Base-by-base conservation (phyloP, 805 yeast genomes). In the Candida ipomoeae region DNA sequence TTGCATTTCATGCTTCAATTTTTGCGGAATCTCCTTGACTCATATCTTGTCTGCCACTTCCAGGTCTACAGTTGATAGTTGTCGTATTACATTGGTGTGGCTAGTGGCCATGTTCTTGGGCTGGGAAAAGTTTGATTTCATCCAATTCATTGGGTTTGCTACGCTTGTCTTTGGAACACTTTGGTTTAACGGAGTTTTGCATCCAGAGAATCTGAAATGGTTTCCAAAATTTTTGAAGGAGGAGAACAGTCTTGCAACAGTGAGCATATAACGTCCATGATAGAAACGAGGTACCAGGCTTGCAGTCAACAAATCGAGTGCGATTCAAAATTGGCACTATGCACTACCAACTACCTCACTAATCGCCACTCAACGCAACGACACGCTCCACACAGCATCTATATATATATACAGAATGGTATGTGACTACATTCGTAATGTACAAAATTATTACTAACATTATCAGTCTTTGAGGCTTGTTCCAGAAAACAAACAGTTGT, bases 21-120 rank as follows among this genome's bases (percentile, higher is more conserved):
- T 75, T 64, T 82, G 83, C 58, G 95, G 95, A 2, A 77, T 86
- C 37, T 76, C 88, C 7, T 69, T 87, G 36, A 87, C 95, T 2
- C 74, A 79, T 45, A 67, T 69, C 42, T 62, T 87, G 44, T 82
- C 86, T 47, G 94, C 95, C 33, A 87, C 95, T 1, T 77, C 91
- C 1, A 74, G 94, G 61, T 82, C 89, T 20, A 87, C 94, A 1
- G 79, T 87, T 46, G 95, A 87, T 61, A 83, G 90, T 0, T 83
- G 87, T 52, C 75, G 95, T 55, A 87, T 94, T 0, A 66, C 86
- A 21, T 66, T 85, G 26, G 91, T 87, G 15, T 87, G 95, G 95
- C 36, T 83, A 1, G 78, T 85, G 7, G 87, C 94, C 0, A 68
- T 87, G 46, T 47, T 66, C 20, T 60, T 87, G 55, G 94, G 92